phyloP scores from a whole-genome alignment of 2,329 filamentous ascomycete species.

The Ascochyta fabae region DNA sequence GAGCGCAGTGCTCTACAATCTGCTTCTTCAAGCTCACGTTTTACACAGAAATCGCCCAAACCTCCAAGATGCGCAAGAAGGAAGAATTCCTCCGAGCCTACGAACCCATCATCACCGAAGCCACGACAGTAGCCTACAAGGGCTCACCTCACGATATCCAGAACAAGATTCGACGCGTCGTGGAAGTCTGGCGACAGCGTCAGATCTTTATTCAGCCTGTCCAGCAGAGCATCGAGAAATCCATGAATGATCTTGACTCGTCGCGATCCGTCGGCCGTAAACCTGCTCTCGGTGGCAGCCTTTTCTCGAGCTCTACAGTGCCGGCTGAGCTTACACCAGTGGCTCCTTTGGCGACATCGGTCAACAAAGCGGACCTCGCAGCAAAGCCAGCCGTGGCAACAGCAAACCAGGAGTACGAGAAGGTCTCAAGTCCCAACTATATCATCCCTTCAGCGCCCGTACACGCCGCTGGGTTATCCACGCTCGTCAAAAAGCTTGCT shows the following conservation, averaged over 20 bases:
- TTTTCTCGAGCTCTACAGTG: conserved; percentile 69
- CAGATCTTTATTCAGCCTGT: conserved; percentile 82
- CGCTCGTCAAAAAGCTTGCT: conserved; percentile 86
- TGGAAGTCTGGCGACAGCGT: conserved; percentile 92
- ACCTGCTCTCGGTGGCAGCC: conserved; percentile 68
- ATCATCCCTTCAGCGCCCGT: conserved; percentile 82
- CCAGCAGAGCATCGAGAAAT: conserved; percentile 78
- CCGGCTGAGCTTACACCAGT: conserved; percentile 80
- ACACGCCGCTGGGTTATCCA: conserved; percentile 86
- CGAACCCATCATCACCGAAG: conserved; percentile 88
- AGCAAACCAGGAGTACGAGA: conserved; percentile 83
- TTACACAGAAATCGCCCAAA: conserved; percentile 84
- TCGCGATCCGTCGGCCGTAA: conserved; percentile 62
- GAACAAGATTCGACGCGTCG: conserved; percentile 82
- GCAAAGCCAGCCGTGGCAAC: conserved; percentile 71
- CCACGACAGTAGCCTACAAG: conserved; percentile 88
- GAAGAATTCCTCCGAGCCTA: conserved; percentile 93
- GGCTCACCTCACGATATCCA: conserved; percentile 83
- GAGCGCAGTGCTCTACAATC: not conserved
- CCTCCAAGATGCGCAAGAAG: conserved; percentile 90
- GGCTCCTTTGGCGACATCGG: conserved; percentile 73
- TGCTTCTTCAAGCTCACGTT: conserved; percentile 8
- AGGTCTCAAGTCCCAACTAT: conserved; percentile 74
- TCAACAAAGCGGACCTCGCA: conserved; percentile 74
- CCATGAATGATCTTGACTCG: conserved; percentile 64